Evolutionary conservation across 2,329 filamentous ascomycete genomes (phyloP), one percentile per base, ranked within the genome.

Genomic region (Rhinocladiella similis): DNA sequence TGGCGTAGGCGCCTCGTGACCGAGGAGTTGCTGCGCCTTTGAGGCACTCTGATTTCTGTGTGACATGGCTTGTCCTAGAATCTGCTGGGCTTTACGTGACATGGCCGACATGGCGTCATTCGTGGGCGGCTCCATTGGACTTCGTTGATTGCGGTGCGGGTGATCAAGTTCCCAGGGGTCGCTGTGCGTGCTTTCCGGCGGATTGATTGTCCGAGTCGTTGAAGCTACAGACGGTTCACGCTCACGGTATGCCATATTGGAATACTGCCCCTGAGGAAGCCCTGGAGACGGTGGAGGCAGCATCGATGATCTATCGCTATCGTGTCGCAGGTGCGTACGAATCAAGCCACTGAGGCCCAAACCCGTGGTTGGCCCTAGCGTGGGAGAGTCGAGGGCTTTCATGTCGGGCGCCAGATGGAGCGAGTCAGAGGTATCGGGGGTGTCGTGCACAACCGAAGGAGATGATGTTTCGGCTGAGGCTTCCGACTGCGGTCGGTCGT

Each of bases 231-330:
- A 78, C 5, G 50, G 25, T 19, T 59, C 56, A 4, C 54, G 47
- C 16, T 62, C 53, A 5, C 48, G 42, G 19, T 50, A 49, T 6
- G 47, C 27, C 16, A 42, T 25, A 5, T 48, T 42, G 9, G 36
- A 47, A 18, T 47, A 48, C 22, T 47, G 41, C n/a, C 27, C 36
- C 16, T 41, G 54, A 42, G 38, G 33, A 35, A 36, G 49, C n/a
- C 60, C 73, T 39, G 71, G 75, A 9, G 76, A 76, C 20, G 73
- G 74, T 54, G 74, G 75, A 22, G 83, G 84, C 63, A 90, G 91
- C 22, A 94, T 80, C 0, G 91, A 95, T 1, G 93, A 97, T 13
- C 85, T 82, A 56, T 87, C 87, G 73, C 93, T 97, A 61, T 87
- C 85, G 33, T 85, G 85, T 49, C 94, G 85, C 39, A 97, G 76